These are phyloP conservation scores for Cymodocea nodosa DNA, from an alignment of 116 monocot species.

Conservation along the genomic window DNA sequence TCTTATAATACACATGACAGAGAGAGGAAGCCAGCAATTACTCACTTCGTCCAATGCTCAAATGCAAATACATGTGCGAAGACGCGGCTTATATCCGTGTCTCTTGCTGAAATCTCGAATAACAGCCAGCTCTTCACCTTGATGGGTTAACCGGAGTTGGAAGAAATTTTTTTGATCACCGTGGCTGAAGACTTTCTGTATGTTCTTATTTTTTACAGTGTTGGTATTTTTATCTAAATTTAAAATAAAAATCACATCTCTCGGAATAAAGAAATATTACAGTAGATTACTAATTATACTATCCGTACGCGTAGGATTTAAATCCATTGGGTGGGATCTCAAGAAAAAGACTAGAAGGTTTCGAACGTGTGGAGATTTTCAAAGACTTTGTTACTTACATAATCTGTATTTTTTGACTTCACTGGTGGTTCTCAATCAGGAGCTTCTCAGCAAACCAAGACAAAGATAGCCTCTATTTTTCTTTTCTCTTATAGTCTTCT, in stretches of 20 bases:
- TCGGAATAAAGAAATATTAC: too few relatives aligned
- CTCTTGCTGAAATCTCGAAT: neutral
- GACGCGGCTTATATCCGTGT: conserved; percentile 15
- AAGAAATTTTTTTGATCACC: too few relatives aligned
- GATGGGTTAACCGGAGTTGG: conserved; percentile 1
- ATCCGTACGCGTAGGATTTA: too few relatives aligned
- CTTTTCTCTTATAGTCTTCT: conserved; percentile 10
- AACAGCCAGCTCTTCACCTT: conserved; percentile 1
- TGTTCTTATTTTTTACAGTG: too few relatives aligned
- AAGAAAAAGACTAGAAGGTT: conserved; percentile 5
- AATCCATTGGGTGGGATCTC: conserved; percentile 4
- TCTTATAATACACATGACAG: neutral
- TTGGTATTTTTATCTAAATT: too few relatives aligned
- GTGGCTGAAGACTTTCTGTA: too few relatives aligned
- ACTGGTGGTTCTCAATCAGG: too few relatives aligned
- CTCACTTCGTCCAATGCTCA: conserved; percentile 8
- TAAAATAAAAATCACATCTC: too few relatives aligned
- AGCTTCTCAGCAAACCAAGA: conserved; percentile 10
- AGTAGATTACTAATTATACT: too few relatives aligned
- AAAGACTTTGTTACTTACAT: conserved; percentile 10
- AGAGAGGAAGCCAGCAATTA: too few relatives aligned
- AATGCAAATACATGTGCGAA: conserved; percentile 10
- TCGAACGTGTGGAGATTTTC: conserved; percentile 9
- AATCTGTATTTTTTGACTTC: neutral
- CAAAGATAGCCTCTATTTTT: conserved; percentile 12